Base-by-base conservation (phyloP, 2,329 filamentous ascomycete genomes). In the Fonsecaea nubica region DNA sequence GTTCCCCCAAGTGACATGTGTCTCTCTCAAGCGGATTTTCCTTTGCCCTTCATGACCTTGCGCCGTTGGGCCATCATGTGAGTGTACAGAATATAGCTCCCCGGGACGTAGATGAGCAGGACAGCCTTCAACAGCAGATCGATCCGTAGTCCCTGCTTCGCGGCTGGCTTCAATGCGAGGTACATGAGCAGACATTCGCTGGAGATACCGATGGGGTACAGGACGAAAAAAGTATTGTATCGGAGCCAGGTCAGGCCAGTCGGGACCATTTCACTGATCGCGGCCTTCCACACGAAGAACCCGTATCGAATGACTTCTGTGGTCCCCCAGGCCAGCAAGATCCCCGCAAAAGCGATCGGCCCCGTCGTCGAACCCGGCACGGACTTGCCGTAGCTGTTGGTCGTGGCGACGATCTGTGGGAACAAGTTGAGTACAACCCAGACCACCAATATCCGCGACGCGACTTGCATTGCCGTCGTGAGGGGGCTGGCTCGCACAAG, bases 231-330 rank as follows among this genome's bases (percentile, higher is more conserved):
- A 7, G 92, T 93, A 78, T 96, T 97, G 60, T 75, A 93, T 73
- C 93, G 85, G 79, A 96, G 82, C 91, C 92, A 96, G 42, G 87
- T 88, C 76, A 97, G 85, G 66, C 84, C 81, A 0, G 74, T 77
- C 0, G 93, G 92, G 35, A 90, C 86, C 66, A 80, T 76, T 69
- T 73, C 38, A 73, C 82, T 75, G 62, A 77, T 72, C 69, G 83
- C 81, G 36, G 95, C 85, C 73, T 87, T 88, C 74, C 93, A 84
- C 40, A 91, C 90, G 77, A 98, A 98, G 84, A 92, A 99, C 56
- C 87, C 86, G 85, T 99, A 99, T 62, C 95, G 90, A 74, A 97
- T 90, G 61, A 97, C 91, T 81, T 99, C 95, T 67, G 95, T 97
- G 66, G 92, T 79, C 70, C 88, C 90, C 94, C 95, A 98, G 36